phyloP scores from a whole-genome alignment of 345 rosid genomes.

The Eucalyptus pauciflora region DNA sequence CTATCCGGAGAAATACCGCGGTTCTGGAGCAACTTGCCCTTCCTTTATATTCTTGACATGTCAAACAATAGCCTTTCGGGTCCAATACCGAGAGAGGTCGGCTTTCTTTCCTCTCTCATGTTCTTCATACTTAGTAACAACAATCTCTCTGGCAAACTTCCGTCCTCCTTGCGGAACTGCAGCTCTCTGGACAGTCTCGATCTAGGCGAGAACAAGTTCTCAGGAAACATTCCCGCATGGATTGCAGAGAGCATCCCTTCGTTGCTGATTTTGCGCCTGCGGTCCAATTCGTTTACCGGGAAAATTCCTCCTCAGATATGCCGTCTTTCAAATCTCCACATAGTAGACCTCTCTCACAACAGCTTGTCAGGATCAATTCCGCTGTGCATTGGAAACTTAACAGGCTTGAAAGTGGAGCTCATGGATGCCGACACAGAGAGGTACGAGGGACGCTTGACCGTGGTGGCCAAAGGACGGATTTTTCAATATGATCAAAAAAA shows the following conservation, averaged over 20 bases:
- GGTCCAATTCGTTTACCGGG: not conserved
- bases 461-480: not conserved
- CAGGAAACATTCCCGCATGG: not conserved
- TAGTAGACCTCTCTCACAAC: not conserved
- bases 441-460: not conserved
- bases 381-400: not conserved
- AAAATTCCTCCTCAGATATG: not conserved
- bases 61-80: not conserved
- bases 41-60: not conserved
- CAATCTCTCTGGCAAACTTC: not conserved
- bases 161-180: not conserved
- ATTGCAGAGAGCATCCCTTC: not conserved
- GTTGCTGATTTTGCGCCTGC: not conserved
- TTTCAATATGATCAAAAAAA: not conserved
- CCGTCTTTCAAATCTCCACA: not conserved
- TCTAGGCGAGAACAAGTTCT: not conserved
- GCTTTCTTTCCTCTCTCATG: not conserved
- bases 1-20: not conserved
- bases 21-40: not conserved
- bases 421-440: fast-evolving
- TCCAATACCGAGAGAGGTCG: conserved; percentile 1
- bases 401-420: not conserved
- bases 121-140: not conserved
- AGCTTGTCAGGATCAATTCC: not conserved
- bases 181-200: not conserved